Percentiles rank a stretch among this genome's conserved stretches.
These are phyloP conservation scores for Drechslerella stenobrocha DNA, from an alignment of 2,329 filamentous ascomycete species.

Conservation along the genomic window DNA sequence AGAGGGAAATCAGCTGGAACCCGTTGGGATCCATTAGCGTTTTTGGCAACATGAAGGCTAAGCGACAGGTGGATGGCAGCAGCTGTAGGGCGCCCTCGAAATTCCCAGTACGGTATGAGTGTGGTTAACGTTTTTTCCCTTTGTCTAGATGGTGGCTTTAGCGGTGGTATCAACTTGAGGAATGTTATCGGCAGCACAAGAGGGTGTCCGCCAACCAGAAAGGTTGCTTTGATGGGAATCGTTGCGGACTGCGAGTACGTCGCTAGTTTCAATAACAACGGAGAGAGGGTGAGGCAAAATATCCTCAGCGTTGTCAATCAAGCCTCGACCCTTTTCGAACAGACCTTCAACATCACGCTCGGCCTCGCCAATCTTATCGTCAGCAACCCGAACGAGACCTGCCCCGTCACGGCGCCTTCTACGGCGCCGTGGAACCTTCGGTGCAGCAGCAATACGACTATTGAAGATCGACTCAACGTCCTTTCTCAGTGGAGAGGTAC, in stretches of 20 bases:
- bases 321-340: constrained; percentile 80
- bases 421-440: constrained; percentile 80
- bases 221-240: constrained; percentile 86
- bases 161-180: constrained; percentile 76
- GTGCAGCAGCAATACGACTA: constrained; percentile 66
- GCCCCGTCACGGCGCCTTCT: constrained; percentile 69
- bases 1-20: constrained; percentile 65
- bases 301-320: constrained; percentile 82
- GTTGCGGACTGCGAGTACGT: constrained; percentile 93
- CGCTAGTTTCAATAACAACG: constrained; percentile 65
- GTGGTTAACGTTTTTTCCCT: constrained; percentile 18
- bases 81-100: constrained; percentile 54
- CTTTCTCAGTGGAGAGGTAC: constrained; percentile 85
- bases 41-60: constrained; percentile 67
- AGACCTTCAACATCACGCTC: constrained; percentile 90
- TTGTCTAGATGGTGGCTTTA: constrained; percentile 66
- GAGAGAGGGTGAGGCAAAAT: constrained; percentile 65
- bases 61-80: constrained; percentile 69
- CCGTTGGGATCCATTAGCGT: constrained; percentile 21
- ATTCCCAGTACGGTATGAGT: constrained; percentile 9
- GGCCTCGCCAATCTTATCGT: constrained; percentile 85
- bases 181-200: constrained; percentile 75
- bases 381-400: constrained; percentile 65
- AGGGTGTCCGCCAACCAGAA: constrained; percentile 89
- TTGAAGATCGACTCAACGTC: constrained; percentile 77